Percentiles rank a stretch among this genome's conserved stretches.
phyloP scores from a whole-genome alignment of 768 basidiomycete species.

The Crepidotus variabilis region DNA sequence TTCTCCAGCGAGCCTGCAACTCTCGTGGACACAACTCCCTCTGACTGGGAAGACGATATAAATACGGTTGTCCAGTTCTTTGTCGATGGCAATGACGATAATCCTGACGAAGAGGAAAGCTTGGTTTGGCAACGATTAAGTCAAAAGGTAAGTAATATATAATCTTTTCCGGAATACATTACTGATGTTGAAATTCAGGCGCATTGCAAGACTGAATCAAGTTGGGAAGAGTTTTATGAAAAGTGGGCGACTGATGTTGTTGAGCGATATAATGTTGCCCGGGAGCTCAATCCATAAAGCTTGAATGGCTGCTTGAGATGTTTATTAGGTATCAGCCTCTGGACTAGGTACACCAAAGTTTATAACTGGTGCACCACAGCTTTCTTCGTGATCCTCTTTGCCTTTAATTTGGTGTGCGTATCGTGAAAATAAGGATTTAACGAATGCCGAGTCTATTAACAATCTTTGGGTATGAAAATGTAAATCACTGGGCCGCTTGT shows the following conservation, averaged over 20 bases:
- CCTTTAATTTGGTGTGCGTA: too few relatives aligned
- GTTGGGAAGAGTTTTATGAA: constrained; percentile 52
- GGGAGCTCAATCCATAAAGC: background rate
- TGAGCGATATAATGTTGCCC: constrained; percentile 32
- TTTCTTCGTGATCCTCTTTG: too few relatives aligned
- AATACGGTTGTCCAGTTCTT: constrained; percentile 52
- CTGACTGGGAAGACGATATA: constrained; percentile 38
- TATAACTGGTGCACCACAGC: too few relatives aligned
- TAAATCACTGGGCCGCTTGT: too few relatives aligned
- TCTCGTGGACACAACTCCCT: constrained; percentile 4
- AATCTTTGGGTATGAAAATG: too few relatives aligned
- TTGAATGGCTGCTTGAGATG: too few relatives aligned
- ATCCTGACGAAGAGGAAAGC: constrained; percentile 31
- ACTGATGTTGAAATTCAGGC: constrained; percentile 22
- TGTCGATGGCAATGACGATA: constrained; percentile 44
- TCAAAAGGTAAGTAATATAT: constrained; percentile 34
- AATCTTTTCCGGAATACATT: background rate
- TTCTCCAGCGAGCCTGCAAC: background rate
- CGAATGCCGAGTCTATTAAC: too few relatives aligned
- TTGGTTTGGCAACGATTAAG: constrained; percentile 47
- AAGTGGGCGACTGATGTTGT: constrained; percentile 38
- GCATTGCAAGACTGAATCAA: constrained; percentile 34
- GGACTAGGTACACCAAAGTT: too few relatives aligned
- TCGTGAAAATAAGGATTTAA: too few relatives aligned
- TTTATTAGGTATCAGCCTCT: too few relatives aligned